These are phyloP conservation scores for Pulveroboletus sp. DNA, from an alignment of 768 basidiomycete genomes.

Conservation along the genomic window DNA sequence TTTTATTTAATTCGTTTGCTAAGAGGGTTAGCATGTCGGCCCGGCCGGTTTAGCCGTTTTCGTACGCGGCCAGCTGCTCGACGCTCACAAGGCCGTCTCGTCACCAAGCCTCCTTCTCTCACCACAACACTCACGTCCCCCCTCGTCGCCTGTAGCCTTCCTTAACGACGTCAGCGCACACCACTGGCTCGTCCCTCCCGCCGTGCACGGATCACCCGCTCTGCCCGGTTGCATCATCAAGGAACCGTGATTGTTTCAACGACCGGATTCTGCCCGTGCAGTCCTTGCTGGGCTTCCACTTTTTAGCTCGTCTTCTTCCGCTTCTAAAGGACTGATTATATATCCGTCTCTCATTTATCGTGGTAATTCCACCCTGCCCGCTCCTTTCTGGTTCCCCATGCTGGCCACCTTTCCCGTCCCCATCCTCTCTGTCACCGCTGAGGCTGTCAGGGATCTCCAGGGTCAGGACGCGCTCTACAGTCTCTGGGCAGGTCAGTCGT, in stretches of 20 bases:
- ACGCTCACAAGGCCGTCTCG: constrained; percentile 17
- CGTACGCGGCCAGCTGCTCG: constrained; percentile 8
- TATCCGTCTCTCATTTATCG: constrained; percentile 11
- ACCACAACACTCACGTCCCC: constrained; percentile 13
- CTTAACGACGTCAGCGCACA: constrained; percentile 9
- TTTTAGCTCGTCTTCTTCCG: constrained; percentile 15
- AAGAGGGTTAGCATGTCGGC: constrained; percentile 6
- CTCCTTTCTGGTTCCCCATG: constrained; percentile 35
- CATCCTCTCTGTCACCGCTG: constrained; percentile 60
- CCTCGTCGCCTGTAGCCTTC: constrained; percentile 3
- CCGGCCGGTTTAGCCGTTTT: constrained; percentile 12
- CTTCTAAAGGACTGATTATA: constrained; percentile 18
- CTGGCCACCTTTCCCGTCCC: constrained; percentile 52
- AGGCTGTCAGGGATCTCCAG: constrained; percentile 64
- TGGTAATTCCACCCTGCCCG: neutral
- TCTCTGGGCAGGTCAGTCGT: constrained; percentile 59
- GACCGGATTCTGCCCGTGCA: constrained; percentile 12
- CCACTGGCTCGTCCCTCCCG: neutral
- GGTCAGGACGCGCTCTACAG: constrained; percentile 60
- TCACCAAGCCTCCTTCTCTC: constrained; percentile 18
- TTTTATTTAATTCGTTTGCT: neutral
- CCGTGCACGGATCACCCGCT: constrained; percentile 20
- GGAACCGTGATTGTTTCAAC: constrained; percentile 28
- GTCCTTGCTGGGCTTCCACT: constrained; percentile 8
- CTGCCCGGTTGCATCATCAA: constrained; percentile 22